A percentile compares a stretch with the other conserved stretches of the same genome.
These are phyloP conservation scores for Balamuthia mandrillaris DNA, from an alignment of 208 protist species.

Conservation along the genomic window DNA sequence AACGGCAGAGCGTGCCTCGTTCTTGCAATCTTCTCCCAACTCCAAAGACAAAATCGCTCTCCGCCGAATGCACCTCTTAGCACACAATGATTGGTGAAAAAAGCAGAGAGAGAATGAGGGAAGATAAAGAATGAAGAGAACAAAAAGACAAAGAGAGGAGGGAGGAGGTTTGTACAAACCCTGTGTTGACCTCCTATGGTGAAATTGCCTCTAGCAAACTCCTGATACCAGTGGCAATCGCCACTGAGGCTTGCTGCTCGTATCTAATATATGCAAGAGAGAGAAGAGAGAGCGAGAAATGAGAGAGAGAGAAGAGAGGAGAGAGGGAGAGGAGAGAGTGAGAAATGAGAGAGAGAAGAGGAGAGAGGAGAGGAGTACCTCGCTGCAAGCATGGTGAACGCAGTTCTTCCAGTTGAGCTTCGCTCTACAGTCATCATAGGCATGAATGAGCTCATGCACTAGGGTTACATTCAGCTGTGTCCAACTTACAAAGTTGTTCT, in stretches of 20 bases:
- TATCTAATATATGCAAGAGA: neutral
- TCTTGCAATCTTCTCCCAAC: slow-evolving; percentile 44
- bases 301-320: neutral
- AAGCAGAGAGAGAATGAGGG: neutral
- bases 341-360: neutral
- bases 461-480: slow-evolving; percentile 32
- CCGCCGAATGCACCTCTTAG: slow-evolving; percentile 39
- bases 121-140: neutral
- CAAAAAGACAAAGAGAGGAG: neutral
- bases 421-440: slow-evolving; percentile 55
- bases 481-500: slow-evolving; percentile 15
- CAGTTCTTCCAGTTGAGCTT: slow-evolving; percentile 56
- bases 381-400: slow-evolving; percentile 56
- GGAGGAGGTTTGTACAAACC: neutral
- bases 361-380: neutral
- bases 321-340: neutral
- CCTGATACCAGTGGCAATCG: slow-evolving; percentile 44
- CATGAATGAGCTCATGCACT: slow-evolving; percentile 51
- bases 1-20: neutral
- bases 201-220: neutral
- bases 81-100: neutral
- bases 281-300: neutral
- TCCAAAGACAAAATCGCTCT: slow-evolving; percentile 47
- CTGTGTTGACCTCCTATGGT: neutral
- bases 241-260: slow-evolving; percentile 53